Conservation (phyloP, 2,329 filamentous ascomycete species). For the Aspergillus sp. region DNA sequence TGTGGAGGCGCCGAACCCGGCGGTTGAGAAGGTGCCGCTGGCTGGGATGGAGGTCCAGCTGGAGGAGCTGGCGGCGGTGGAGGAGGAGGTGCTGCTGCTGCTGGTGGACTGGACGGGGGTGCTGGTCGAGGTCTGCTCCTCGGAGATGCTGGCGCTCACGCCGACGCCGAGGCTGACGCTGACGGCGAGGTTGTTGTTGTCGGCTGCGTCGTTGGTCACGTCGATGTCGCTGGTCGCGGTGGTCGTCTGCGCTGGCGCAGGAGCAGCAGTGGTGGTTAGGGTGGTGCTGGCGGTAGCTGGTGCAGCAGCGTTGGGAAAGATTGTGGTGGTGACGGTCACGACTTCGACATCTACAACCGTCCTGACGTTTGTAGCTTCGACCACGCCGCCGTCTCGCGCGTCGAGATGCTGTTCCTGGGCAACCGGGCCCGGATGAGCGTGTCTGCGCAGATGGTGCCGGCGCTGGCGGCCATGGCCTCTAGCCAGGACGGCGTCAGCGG, state of each 20-base stretch:
- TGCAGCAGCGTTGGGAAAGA: neutral
- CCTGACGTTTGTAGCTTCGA: constrained; percentile 2
- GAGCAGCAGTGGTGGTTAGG: constrained; percentile 1
- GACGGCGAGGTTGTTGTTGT: neutral
- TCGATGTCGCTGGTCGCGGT: neutral
- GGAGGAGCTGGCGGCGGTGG: constrained; percentile 1
- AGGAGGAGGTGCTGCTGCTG: constrained; percentile 4
- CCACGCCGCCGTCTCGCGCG: constrained; percentile 8
- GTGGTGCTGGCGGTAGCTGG: constrained; percentile 4
- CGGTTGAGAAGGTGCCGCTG: constrained; percentile 18
- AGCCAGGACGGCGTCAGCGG: constrained; percentile 25
- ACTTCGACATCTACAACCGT: constrained; percentile 17
- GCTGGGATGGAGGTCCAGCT: constrained; percentile 24
- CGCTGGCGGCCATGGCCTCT: constrained; percentile 28
- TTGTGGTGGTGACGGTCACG: constrained; percentile 13
- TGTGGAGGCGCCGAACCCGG: constrained; percentile 33
- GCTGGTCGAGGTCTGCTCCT: constrained; percentile 3
- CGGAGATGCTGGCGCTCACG: neutral
- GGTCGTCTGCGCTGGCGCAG: neutral
- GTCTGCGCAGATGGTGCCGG: constrained; percentile 23
- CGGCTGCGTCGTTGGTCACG: neutral
- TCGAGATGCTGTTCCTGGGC: constrained; percentile 10
- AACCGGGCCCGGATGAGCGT: constrained; percentile 11
- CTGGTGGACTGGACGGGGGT: constrained; percentile 1
- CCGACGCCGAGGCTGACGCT: neutral